Evolutionary conservation across 73 alveolate genomes (phyloP), one percentile per base, ranked within the genome.

Genomic region (Paraurostyla sp.): DNA sequence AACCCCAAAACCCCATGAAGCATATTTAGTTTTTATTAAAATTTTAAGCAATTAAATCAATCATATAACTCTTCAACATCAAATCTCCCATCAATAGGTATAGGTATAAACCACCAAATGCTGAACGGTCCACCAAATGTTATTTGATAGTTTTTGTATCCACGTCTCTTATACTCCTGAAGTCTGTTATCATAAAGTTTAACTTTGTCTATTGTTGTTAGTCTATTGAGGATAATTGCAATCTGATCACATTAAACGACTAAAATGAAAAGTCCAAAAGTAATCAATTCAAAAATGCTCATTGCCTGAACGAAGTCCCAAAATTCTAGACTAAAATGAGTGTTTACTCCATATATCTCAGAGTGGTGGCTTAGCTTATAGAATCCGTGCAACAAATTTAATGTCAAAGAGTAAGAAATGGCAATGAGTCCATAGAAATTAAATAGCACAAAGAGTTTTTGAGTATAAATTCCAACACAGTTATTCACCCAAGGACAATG

Each of bases 401-500:
- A 9, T 7, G 27, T 69, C 36, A 33, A 43, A 69, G 40, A 18
- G 65, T n/a, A 41, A n/a, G 18, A 11, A 16, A 69, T 36, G 30
- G 62, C 18, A 36, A 69, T 36, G 33, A 69, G 16, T 4, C 51
- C 16, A 40, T 69, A 69, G 38, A 69, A 69, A 23, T 41, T 36
- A 32, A 88, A 58, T 9, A 65, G 87, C 13, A 88, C 27, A 81
- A 92, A 92, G 9, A 36, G 80, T 48, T 92, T 92, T 46, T 71
- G 73, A 62, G 92, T 92, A 49, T 82, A 62, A 22, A 50, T 20
- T 18, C 97, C 97, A 0, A 89, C 92, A 41, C 97, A 92, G 46
- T 92, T 92, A 57, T 88, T 89, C 58, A 92, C 83, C 95, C 97
- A 92, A 0, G 97, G 95, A 50, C 97, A 92, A 42, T 92, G 97